phyloP scores from a whole-genome alignment of 148 eudicot species.

The Silene conica region DNA sequence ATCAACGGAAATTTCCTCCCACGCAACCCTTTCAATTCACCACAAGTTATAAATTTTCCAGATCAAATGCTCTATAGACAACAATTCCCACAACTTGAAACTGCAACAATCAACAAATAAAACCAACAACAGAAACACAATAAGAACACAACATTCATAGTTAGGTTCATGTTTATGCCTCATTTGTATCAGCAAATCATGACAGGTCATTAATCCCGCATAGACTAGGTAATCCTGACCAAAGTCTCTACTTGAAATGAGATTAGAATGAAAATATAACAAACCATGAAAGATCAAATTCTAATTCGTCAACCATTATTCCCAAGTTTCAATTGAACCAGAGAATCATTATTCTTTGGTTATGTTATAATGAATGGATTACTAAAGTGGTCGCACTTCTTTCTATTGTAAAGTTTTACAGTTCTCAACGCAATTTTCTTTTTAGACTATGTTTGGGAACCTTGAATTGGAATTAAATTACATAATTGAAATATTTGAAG shows the following conservation, averaged over 20 bases:
- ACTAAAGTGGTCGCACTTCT: too few species aligned
- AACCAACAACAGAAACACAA: neutral
- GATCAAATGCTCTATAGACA: neutral
- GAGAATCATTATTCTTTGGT: too few species aligned
- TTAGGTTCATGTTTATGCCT: neutral
- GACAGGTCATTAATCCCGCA: neutral
- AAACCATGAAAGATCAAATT: neutral
- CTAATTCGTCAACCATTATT: too few species aligned
- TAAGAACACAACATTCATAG: neutral
- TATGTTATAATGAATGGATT: too few species aligned
- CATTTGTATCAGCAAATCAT: neutral
- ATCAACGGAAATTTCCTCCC: constrained; percentile 14
- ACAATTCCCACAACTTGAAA: neutral
- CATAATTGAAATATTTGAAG: too few species aligned
- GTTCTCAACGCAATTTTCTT: too few species aligned
- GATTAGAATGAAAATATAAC: neutral
- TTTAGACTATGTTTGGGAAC: too few species aligned
- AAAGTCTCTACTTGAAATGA: neutral
- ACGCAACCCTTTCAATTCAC: neutral
- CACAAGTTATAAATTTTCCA: neutral
- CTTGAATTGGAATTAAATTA: too few species aligned
- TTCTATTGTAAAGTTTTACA: too few species aligned
- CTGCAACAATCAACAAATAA: constrained; percentile 20
- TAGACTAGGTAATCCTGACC: neutral
- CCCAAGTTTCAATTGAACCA: too few species aligned